Conservation (phyloP, 768 basidiomycete species). For the Psilocybe subaeruginosa region DNA sequence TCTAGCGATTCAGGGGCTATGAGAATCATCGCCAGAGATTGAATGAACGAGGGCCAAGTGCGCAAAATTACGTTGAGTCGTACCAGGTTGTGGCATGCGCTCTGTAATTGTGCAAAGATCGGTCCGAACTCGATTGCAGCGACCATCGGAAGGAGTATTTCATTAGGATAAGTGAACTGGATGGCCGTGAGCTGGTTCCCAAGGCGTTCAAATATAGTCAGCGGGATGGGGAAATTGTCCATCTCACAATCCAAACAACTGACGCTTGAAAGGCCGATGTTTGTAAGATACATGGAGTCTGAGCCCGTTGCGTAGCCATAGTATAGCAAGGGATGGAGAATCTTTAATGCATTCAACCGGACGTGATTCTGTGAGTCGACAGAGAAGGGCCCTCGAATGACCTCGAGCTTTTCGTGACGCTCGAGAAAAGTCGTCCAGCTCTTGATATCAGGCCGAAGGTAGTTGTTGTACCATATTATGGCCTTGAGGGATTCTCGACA, state of each 20-base stretch:
- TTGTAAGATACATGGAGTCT: not conserved
- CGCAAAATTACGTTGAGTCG: slow-evolving; percentile 3
- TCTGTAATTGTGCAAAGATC: not conserved
- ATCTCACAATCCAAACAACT: too few species aligned
- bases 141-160: not conserved
- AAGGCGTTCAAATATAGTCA: too few species aligned
- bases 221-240: too few species aligned
- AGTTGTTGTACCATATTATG: slow-evolving; percentile 17
- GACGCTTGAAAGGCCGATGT: not conserved
- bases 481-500: slow-evolving; percentile 16
- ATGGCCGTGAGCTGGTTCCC: not conserved
- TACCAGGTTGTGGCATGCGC: slow-evolving; percentile 3
- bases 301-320: not conserved
- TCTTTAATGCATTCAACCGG: slow-evolving; percentile 9
- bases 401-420: slow-evolving; percentile 16
- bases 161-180: not conserved
- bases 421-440: slow-evolving; percentile 18
- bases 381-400: slow-evolving; percentile 7
- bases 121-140: not conserved
- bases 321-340: slow-evolving; percentile 1
- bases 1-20: not conserved
- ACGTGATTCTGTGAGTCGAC: not conserved
- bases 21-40: not conserved
- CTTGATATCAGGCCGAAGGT: not conserved
- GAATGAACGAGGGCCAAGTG: not conserved